These are phyloP conservation scores for Ogataea polymorpha DNA, from an alignment of 805 yeast genomes.

Conservation along the genomic window DNA sequence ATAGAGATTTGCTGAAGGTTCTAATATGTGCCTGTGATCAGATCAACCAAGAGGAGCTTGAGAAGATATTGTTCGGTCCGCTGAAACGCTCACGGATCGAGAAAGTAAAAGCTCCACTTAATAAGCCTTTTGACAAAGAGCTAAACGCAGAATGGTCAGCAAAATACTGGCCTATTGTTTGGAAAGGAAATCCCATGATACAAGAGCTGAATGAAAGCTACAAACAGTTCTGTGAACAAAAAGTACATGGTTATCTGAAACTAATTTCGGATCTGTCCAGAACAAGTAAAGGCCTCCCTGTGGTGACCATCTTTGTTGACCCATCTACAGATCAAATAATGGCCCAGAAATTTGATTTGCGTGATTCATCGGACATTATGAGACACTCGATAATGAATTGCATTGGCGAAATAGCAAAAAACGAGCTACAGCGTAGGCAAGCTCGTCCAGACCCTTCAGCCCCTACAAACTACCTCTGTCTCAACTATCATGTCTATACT, in stretches of 20 bases:
- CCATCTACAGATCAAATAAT: conserved; percentile 43
- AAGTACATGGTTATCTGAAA: conserved; percentile 35
- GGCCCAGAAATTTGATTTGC: conserved; percentile 38
- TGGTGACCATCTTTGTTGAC: conserved; percentile 63
- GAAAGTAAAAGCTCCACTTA: conserved; percentile 46
- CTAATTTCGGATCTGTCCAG: conserved; percentile 31
- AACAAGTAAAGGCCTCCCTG: conserved; percentile 35
- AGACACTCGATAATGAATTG: conserved; percentile 77
- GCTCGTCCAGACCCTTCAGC: conserved; percentile 1
- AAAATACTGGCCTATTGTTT: conserved; percentile 79
- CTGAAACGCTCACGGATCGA: conserved; percentile 17
- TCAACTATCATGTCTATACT: conserved; percentile 73
- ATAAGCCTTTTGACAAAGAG: conserved; percentile 72
- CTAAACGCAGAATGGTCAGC: conserved; percentile 62
- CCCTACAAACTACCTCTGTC: conserved; percentile 59
- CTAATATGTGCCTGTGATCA: conserved; percentile 39
- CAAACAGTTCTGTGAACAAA: conserved; percentile 40
- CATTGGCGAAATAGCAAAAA: conserved; percentile 58
- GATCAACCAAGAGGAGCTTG: conserved; percentile 33
- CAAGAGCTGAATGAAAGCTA: conserved; percentile 55
- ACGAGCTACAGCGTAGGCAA: conserved; percentile 43
- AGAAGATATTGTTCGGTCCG: conserved; percentile 23
- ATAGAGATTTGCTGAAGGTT: conserved; percentile 7
- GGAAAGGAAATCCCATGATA: conserved; percentile 89
- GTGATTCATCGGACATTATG: conserved; percentile 47